Conservation (phyloP, 345 rosid species). For the Microthlaspi erraticum region DNA sequence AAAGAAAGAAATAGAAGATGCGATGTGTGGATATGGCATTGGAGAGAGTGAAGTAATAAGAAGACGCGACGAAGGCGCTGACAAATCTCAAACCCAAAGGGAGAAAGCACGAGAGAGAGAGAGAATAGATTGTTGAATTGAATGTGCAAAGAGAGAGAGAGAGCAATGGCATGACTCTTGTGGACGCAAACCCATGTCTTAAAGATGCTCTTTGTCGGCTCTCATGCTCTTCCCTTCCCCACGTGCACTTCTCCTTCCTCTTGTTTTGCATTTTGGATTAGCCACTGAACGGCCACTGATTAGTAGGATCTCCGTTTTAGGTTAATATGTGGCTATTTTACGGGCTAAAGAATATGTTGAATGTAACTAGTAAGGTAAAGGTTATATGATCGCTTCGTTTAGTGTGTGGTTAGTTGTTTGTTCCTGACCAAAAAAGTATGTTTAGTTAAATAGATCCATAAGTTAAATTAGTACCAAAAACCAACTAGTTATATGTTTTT, state of each 20-base stretch:
- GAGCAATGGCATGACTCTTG: constrained; percentile 44
- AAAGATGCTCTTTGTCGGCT: constrained; percentile 75
- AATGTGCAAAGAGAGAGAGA: constrained; percentile 40
- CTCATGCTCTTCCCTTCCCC: constrained; percentile 44
- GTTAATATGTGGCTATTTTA: not conserved
- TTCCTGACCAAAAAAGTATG: too few species aligned
- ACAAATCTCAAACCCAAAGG: constrained; percentile 53
- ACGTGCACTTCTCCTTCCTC: constrained; percentile 45
- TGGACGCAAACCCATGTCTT: constrained; percentile 54
- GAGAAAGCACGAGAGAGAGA: constrained; percentile 46
- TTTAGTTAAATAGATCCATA: too few species aligned
- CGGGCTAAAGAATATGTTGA: not conserved
- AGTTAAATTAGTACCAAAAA: too few species aligned
- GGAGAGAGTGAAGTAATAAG: constrained; percentile 42
- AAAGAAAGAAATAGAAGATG: constrained; percentile 17
- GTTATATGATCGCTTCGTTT: too few species aligned
- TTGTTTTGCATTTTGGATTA: constrained; percentile 18
- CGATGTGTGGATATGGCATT: constrained; percentile 31
- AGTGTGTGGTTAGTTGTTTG: too few species aligned
- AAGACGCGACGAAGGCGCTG: constrained; percentile 79
- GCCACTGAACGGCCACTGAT: not conserved
- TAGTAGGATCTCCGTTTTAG: not conserved
- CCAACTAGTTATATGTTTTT: not conserved
- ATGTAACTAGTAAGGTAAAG: too few species aligned
- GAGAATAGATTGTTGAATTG: constrained; percentile 40